Conservation (phyloP, 177 flowering plant genomes). For the Vitis hybrid region DNA sequence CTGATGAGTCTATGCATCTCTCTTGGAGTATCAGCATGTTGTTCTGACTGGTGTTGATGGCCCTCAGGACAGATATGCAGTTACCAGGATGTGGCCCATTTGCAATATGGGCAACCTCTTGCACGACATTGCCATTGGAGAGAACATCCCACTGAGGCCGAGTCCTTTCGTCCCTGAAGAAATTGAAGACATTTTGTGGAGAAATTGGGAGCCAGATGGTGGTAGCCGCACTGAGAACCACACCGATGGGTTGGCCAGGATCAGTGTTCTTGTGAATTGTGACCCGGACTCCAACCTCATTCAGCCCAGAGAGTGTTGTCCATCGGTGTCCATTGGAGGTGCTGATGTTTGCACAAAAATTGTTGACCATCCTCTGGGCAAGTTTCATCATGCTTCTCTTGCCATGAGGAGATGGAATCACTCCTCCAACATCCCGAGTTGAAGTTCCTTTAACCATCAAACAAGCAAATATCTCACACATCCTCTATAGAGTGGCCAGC, state of each 20-base stretch:
- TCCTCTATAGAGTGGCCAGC: conserved; percentile 71
- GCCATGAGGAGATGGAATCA: conserved; percentile 66
- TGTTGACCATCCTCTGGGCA: conserved; percentile 75
- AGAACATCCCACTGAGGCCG: conserved; percentile 95
- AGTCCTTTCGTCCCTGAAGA: conserved; percentile 72
- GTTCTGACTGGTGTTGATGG: conserved; percentile 64
- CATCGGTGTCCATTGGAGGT: conserved; percentile 53
- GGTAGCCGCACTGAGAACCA: conserved; percentile 75
- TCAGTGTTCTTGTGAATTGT: conserved; percentile 60
- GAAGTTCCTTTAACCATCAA: conserved; percentile 47
- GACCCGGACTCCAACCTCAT: conserved; percentile 65
- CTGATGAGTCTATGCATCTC: conserved; percentile 78
- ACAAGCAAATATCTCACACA: conserved; percentile 73
- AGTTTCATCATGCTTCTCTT: conserved; percentile 87
- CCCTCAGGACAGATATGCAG: conserved; percentile 76
- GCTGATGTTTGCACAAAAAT: conserved; percentile 65
- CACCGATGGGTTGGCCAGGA: conserved; percentile 72
- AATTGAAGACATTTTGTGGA: conserved; percentile 62
- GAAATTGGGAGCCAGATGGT: conserved; percentile 79
- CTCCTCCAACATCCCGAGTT: conserved; percentile 71
- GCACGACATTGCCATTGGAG: conserved; percentile 66
- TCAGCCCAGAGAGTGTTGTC: conserved; percentile 63
- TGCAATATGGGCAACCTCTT: conserved; percentile 79
- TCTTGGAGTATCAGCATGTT: conserved; percentile 90
- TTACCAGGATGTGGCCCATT: conserved; percentile 83